Percentiles rank a stretch among this genome's conserved stretches.
Evolutionary conservation across 2,329 filamentous ascomycete genomes (phyloP).

Genomic region (Trichoderma guizhouense): DNA sequence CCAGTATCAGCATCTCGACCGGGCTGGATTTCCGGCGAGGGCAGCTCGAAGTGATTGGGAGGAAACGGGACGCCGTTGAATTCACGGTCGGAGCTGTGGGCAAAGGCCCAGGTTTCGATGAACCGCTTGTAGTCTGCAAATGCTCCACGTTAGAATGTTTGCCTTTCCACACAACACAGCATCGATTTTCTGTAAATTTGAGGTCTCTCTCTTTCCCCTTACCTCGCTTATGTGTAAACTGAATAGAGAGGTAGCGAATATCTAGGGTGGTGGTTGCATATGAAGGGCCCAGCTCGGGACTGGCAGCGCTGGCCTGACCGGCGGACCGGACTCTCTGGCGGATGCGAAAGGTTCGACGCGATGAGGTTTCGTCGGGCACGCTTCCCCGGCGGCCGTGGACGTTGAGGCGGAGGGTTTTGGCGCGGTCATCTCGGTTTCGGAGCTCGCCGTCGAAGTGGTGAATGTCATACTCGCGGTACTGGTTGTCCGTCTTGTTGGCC

Average conservation of each 20-base stretch:
- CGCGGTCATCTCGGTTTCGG: constrained; percentile 44
- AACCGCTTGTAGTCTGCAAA: constrained; percentile 44
- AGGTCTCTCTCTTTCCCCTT: neutral
- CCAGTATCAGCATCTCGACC: constrained; percentile 19
- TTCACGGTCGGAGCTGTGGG: constrained; percentile 45
- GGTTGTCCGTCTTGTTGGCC: constrained; percentile 45
- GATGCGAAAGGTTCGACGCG: constrained; percentile 41
- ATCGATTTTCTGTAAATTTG: neutral
- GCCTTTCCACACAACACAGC: neutral
- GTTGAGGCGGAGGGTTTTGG: constrained; percentile 44
- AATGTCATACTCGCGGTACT: constrained; percentile 48
- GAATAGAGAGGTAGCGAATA: constrained; percentile 48
- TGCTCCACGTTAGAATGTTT: neutral
- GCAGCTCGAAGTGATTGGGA: constrained; percentile 44
- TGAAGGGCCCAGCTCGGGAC: constrained; percentile 25
- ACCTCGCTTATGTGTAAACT: constrained; percentile 49
- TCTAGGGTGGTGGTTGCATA: constrained; percentile 32
- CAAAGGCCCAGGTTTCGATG: constrained; percentile 44
- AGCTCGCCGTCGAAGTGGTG: constrained; percentile 47
- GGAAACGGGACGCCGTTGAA: constrained; percentile 46
- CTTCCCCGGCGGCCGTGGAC: constrained; percentile 41
- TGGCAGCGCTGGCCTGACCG: constrained; percentile 22
- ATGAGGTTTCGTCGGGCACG: constrained; percentile 36
- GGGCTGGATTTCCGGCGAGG: constrained; percentile 45
- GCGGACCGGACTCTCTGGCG: constrained; percentile 38